phyloP scores from a whole-genome alignment of 805 yeast species.

The Candida xyloterini region DNA sequence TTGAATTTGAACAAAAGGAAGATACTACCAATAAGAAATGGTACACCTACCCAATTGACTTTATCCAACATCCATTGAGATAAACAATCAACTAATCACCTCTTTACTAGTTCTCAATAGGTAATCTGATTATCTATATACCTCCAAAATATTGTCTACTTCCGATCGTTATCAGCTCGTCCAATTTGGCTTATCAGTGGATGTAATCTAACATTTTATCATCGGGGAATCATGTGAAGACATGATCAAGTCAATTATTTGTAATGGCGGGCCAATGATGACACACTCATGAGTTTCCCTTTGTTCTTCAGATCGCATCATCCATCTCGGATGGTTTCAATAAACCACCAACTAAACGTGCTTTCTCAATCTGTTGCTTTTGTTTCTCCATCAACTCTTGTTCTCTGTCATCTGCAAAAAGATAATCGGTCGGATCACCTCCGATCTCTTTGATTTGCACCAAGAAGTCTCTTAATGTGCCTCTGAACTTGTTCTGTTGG shows the following conservation, averaged over 20 bases:
- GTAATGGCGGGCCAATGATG: no score
- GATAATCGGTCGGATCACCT: conserved; percentile 91
- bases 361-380: conserved; percentile 71
- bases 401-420: conserved; percentile 92
- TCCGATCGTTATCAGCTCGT: no score
- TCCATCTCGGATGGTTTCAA: conserved; percentile 91
- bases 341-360: conserved; percentile 86
- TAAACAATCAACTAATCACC: no score
- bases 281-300: no score
- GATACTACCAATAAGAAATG: conserved; percentile 1
- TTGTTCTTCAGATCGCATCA: conserved; percentile 5
- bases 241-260: no score
- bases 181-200: no score
- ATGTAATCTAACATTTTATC: no score
- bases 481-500: conserved; percentile 73
- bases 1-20: conserved; percentile 24
- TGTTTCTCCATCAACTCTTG: conserved; percentile 66
- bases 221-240: no score
- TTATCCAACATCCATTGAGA: no score
- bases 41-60: conserved; percentile 1
- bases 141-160: no score
- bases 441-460: conserved; percentile 95
- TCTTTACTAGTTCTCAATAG: no score
- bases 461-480: conserved; percentile 88
- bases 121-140: no score